A percentile compares a stretch with the other conserved stretches of the same genome.
Conservation (phyloP, 306 rosid genomes). For the Casuarina glauca region DNA sequence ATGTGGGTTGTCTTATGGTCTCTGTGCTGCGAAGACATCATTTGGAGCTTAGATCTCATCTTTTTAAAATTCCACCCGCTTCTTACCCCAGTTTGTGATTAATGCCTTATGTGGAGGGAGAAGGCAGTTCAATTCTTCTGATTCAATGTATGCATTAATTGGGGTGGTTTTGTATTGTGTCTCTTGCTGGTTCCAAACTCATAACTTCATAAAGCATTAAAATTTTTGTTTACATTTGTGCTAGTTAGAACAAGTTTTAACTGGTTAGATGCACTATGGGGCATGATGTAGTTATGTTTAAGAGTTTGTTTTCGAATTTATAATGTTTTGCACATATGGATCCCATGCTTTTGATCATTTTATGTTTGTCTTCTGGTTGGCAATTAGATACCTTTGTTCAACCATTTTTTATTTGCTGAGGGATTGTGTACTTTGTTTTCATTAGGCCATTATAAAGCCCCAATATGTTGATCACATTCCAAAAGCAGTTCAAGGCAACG, state of each 20-base stretch:
- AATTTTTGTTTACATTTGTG: not conserved
- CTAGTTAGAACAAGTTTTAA: not conserved
- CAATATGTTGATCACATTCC: constrained; percentile 98
- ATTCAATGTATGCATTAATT: not conserved
- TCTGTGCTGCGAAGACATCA: not conserved
- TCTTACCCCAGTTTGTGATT: not conserved
- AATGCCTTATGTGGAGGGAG: not conserved
- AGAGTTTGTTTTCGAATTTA: not conserved
- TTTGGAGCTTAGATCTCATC: not conserved
- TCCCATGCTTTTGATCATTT: not conserved
- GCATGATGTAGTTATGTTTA: not conserved
- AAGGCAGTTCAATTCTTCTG: not conserved
- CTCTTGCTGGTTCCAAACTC: not conserved
- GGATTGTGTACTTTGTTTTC: constrained; percentile 12
- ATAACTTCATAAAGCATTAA: not conserved
- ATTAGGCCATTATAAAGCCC: constrained; percentile 92
- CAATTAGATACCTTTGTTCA: not conserved
- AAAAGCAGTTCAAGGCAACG: constrained; percentile 97
- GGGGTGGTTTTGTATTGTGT: not conserved
- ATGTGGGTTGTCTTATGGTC: not conserved
- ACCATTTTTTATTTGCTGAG: not conserved
- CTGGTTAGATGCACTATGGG: not conserved
- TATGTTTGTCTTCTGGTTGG: not conserved
- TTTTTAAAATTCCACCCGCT: not conserved
- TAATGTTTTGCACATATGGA: not conserved